Conservation (phyloP, 2,329 filamentous ascomycete genomes). For the Metarhizium album region DNA sequence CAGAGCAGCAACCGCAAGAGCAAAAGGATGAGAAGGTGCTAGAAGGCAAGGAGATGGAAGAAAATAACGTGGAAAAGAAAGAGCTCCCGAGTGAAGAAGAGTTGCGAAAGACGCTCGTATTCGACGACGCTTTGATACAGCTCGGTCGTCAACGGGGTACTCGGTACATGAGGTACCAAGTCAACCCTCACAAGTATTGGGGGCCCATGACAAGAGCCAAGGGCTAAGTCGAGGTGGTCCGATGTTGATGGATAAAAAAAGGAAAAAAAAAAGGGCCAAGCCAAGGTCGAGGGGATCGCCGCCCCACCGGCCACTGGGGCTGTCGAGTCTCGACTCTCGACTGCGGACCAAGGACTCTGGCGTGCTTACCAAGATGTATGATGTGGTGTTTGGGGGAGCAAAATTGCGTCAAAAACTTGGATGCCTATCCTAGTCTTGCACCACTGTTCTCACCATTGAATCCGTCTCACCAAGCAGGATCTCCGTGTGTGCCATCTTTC, state of each 20-base stretch:
- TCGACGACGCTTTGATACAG: slow-evolving; percentile 67
- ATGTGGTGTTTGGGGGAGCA: neutral
- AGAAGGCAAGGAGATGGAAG: slow-evolving; percentile 11
- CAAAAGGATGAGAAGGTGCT: slow-evolving; percentile 3
- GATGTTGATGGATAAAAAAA: too few relatives aligned
- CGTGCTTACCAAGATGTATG: neutral
- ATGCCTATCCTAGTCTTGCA: neutral
- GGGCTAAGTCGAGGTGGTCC: slow-evolving; percentile 11
- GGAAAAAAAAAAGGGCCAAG: too few relatives aligned
- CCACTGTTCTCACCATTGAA: neutral
- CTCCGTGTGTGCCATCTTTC: neutral
- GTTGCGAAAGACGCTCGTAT: slow-evolving; percentile 50
- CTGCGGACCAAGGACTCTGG: too few relatives aligned
- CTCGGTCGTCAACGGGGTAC: slow-evolving; percentile 60
- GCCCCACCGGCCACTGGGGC: neutral
- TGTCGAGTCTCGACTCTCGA: too few relatives aligned
- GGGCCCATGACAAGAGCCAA: slow-evolving; percentile 62
- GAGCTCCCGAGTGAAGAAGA: slow-evolving; percentile 19
- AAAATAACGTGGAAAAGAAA: slow-evolving; percentile 12
- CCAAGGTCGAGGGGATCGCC: neutral
- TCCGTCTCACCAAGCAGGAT: neutral
- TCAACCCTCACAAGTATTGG: slow-evolving; percentile 89
- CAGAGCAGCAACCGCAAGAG: slow-evolving; percentile 4
- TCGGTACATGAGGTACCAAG: slow-evolving; percentile 74
- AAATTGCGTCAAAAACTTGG: neutral